Base-by-base conservation (phyloP, 2,329 filamentous ascomycete genomes). In the Penicillium sp. region DNA sequence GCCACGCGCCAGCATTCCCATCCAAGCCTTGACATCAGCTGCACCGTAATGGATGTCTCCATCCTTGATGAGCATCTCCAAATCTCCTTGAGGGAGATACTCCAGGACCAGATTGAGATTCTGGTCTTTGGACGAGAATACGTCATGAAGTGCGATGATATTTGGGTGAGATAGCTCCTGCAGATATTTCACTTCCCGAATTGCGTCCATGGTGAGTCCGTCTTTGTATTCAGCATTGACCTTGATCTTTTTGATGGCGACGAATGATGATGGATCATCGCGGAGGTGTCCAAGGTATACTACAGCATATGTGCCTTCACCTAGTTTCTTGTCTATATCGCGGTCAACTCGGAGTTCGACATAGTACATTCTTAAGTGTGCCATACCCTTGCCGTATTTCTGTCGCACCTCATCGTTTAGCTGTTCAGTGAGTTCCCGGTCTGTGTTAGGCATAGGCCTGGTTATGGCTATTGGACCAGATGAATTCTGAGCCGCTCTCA, bases 1-100 rank as follows among this genome's bases (percentile, higher is more conserved):
- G 17, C 86, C 93, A 28, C 91, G 83, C 18, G 79, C 80, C n/a
- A 97, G 78, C 93, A 97, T 97, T 49, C 86, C 87, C 84, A 96
- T 94, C 93, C 93, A 98, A 11, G 89, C 86, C 67, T 98, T 98
- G 66, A 97, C 89, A 65, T 98, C 93, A 13, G 87, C 86, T 8
- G 81, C 80, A 47, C 86, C 86, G 65, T 97, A 97, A 39, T 82
- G 80, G 32, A 96, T 83, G 38, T 83, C 78, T 19, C 79, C 81
- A 67, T 97, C 90, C 64, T 87, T 87, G 64, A 95, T 94, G 43
- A 98, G 79, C 77, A 90, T 88, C 68, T 97, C 88, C 18, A 98
- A 78, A 68, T 98, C 93, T 51, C 93, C 91, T n/a, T 87, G 80
- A 0, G 91, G 90, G 3, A 97, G 77, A 66, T 86, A 94, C 68